Base-by-base conservation (phyloP, 768 basidiomycete genomes). In the Mycena polygramma region DNA sequence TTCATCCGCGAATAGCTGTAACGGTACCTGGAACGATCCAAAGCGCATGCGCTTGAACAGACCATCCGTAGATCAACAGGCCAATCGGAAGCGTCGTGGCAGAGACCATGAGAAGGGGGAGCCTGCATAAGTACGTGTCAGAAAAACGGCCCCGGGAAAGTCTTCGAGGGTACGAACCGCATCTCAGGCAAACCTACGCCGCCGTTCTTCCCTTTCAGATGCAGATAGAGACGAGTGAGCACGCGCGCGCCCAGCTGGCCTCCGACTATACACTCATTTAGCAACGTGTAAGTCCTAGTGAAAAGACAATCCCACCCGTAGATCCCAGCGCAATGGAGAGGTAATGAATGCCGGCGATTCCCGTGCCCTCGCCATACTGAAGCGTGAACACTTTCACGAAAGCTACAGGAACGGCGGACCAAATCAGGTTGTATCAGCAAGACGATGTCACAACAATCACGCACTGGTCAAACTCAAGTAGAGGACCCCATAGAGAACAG, bases 41-140 rank as follows among this genome's bases (percentile, higher is more conserved):
- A 70, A 84, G 85, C 0, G 87, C 75, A 49, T 79, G 79, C 0
- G 82, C 78, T 64, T 89, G 80, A 2, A 87, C 85, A 1, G 87
- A 82, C 90, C 91, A 93, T 4, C 91, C 91, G 54, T 88, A 83
- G 37, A 93, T 85, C 49, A 92, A 77, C 37, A 92, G 79, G 0
- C 91, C 91, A 37, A 88, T 80, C 0, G 92, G 91, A 17, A 92
- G 82, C 9, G 87, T 74, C 4, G 83, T 85, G 0, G 85, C 87
- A 7, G 86, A 78, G 22, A 88, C 79, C 83, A 90, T 87, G n/a
- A 84, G 74, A 17, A 81, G 69, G 39, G 79, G 79, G 24, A 82
- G 74, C 57, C 79, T 81, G 58, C 51, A 54, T 52, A 45, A 39
- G 46, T 22, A 46, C 30, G 30, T 30, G 30, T 74, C 30, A 55